Evolutionary conservation across 768 basidiomycete species (phyloP).

Genomic region (Auricularia sp.): DNA sequence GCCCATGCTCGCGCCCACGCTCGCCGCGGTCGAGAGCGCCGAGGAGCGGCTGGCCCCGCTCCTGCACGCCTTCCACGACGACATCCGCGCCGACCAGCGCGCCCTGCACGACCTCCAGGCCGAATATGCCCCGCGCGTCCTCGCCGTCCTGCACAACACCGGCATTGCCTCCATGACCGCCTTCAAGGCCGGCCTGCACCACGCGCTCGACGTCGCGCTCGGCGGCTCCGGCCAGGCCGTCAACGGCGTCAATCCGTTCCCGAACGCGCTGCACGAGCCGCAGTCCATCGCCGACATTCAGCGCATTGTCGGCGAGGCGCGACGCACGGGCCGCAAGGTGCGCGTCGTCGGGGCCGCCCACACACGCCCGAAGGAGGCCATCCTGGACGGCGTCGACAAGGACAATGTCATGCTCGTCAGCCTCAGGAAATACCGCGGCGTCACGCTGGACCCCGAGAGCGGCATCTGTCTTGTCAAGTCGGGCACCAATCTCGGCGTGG

Average conservation of each 20-base stretch:
- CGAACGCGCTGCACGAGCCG: not conserved
- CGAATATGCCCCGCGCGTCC: not conserved
- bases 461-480: not conserved
- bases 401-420: not conserved
- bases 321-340: not conserved
- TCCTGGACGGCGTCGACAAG: not conserved
- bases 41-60: not conserved
- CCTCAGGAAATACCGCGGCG: conserved; percentile 2
- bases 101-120: not conserved
- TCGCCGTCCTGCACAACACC: not conserved
- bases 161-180: not conserved
- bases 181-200: conserved; percentile 1
- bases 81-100: not conserved
- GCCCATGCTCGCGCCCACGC: not conserved
- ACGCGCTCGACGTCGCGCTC: not conserved
- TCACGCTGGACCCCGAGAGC: not conserved
- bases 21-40: not conserved
- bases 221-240: not conserved
- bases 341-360: not conserved
- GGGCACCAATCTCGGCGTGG: not conserved
- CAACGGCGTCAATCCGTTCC: not conserved
- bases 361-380: not conserved
- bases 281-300: not conserved
- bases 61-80: not conserved
- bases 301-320: not conserved